Base-by-base conservation (phyloP, 2,329 filamentous ascomycete species). In the Hortaea sp. region DNA sequence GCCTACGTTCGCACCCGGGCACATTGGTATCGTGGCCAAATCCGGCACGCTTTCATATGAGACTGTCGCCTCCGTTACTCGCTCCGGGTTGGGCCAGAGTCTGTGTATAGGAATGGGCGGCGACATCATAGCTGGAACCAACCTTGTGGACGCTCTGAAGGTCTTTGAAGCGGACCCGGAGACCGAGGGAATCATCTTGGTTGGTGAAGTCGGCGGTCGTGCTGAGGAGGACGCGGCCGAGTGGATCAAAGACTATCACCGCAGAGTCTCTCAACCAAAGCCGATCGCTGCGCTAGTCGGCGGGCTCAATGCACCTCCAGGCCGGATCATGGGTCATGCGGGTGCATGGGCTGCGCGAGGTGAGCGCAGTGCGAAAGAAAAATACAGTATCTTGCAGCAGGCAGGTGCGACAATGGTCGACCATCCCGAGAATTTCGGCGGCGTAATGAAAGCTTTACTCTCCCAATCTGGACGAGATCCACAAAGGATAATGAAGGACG, bases 41-140 rank as follows among this genome's bases (percentile, higher is more conserved):
- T 88, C 83, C 0, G 85, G 85, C 1, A 90, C 85, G 0, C 67
- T 90, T 37, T 87, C 83, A 50, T 90, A 89, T 57, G 85, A 90
- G 62, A 79, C 85, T 1, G 85, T 88, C 1, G 85, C 82, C 0
- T 81, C 83, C 1, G 80, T 85, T 27, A 85, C 82, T 5, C 73
- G 80, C 50, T 81, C 78, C n/a, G 84, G 85, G 0, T 68, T 89
- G 1, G 85, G 85, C 0, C 85, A 90, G 63, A 87, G 82, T 57
- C 67, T 88, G 5, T 85, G 84, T 38, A 80, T 89, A 39, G 84
- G 83, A 11, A 82, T 89, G 70, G 85, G 85, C 2, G 85, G 85
- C 2, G 85, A 89, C 58, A 74, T 84, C 32, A 68, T 88, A 46
- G 78, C 81, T 1, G 85, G 85, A 0, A 90, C 85, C 1, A 82